Evolutionary conservation across 192 early-diverging fungal genomes (phyloP).

Genomic region (Glomus cerebriforme): DNA sequence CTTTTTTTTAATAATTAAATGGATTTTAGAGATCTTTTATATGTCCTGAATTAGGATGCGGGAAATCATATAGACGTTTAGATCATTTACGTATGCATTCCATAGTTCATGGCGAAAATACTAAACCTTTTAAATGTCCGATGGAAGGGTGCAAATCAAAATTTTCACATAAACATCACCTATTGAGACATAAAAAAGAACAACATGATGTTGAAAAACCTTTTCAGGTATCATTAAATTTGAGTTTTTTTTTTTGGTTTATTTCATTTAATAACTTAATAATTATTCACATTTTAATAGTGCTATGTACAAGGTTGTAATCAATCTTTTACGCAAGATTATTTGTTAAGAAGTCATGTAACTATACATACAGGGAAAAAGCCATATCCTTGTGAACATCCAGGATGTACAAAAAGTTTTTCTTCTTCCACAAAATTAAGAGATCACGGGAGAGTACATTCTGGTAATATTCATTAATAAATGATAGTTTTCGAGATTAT

Average conservation of each 20-base stretch:
- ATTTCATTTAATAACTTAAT: neutral
- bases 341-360: conserved; percentile 11
- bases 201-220: conserved; percentile 10
- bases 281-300: conserved; percentile 9
- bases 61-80: conserved; percentile 18
- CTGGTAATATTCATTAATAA: neutral
- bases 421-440: neutral
- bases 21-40: conserved; percentile 1
- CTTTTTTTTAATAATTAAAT: conserved; percentile 13
- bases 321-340: conserved; percentile 13
- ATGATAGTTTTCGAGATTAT: neutral
- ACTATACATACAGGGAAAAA: conserved; percentile 17
- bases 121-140: conserved; percentile 19
- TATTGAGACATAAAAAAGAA: conserved; percentile 16
- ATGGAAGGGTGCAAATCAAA: conserved; percentile 7
- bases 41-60: conserved; percentile 6
- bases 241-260: neutral
- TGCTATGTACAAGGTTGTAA: neutral
- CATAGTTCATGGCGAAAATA: neutral
- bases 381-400: conserved; percentile 13
- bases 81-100: conserved; percentile 12
- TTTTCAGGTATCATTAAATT: neutral
- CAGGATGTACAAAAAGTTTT: conserved; percentile 15
- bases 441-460: neutral
- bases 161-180: conserved; percentile 1